Evolutionary conservation across 2,329 filamentous ascomycete species (phyloP), one percentile per base, ranked within the genome.

Genomic region (Diplodia scrobiculata): DNA sequence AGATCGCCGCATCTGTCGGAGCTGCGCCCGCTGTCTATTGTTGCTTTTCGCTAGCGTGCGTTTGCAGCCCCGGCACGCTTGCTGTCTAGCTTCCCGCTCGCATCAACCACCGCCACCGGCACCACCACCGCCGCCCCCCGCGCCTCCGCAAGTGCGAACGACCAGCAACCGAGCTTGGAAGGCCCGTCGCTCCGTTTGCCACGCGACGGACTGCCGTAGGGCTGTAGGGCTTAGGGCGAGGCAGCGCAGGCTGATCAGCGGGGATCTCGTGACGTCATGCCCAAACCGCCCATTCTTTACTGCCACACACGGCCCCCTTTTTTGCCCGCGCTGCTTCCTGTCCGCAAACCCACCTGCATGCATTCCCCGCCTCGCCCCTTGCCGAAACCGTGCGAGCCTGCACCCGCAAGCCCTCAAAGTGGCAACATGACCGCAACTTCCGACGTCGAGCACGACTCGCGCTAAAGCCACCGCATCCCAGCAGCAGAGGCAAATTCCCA

Each of bases 391-490:
- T 45, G 41, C 41, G 41, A 45, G 13, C 17, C 41, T 45, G 41
- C 41, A 19, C 34, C 38, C 9, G 41, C n/a, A 10, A 45, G 34
- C 7, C 41, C 55, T 17, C 2, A 41, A 47, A 47, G 13, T 25
- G 55, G 55, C 25, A 60, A 32, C 17, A 32, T 19, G 25, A 4
- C 55, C 55, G 55, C 55, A 60, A 60, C 55, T 60, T 60, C 55
- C 38, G 38, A 60, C 55, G 38, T 48, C 38, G 55, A 60, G 55
- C 55, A 27, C 25, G 55, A 60, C 38, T 60, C 55, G 55, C 55
- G 29, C 34, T 60, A 36, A 36, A 47, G 13, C 21, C 25, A 25
- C 54, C 14, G 13, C 11, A 59, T 48, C 54, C 38, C 25, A 25
- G 25, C 25, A 25, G 3, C 25, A 25, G 25, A 25, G 25, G 25